phyloP scores from a whole-genome alignment of 1,284 basidiomycete species.

The Earliella scabrosa region DNA sequence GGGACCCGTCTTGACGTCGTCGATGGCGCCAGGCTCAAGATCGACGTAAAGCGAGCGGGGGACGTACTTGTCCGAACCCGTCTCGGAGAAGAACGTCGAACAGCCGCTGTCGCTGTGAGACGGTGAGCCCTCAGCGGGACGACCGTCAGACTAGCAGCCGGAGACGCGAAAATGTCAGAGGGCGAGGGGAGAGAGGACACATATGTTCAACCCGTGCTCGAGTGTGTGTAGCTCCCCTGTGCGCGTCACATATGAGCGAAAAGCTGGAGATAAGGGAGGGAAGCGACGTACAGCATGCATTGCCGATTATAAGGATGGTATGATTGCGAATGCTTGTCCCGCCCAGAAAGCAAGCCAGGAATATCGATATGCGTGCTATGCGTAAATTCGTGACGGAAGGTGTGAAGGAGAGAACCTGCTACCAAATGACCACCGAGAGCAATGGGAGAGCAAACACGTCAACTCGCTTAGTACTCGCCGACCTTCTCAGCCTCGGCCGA shows the following conservation, averaged over 20 bases:
- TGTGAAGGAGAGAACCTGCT: slow-evolving; percentile 22
- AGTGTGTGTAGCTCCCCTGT: slow-evolving; percentile 97
- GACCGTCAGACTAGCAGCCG: slow-evolving; percentile 59
- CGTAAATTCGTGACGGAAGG: slow-evolving; percentile 31
- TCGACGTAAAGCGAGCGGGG: slow-evolving; percentile 98
- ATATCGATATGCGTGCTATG: slow-evolving; percentile 33
- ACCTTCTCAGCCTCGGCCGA: slow-evolving; percentile 85
- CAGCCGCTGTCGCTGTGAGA: slow-evolving; percentile 86
- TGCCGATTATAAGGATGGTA: slow-evolving; percentile 68
- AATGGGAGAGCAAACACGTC: slow-evolving; percentile 28
- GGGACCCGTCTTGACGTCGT: slow-evolving; percentile 94
- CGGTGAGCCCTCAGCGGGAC: slow-evolving; percentile 55
- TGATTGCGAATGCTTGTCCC: slow-evolving; percentile 34
- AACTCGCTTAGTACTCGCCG: slow-evolving; percentile 66
- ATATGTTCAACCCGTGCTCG: slow-evolving; percentile 94
- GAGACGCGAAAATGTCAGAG: background rate
- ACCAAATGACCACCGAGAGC: slow-evolving; percentile 27
- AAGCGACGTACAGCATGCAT: slow-evolving; percentile 81
- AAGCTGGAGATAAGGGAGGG: slow-evolving; percentile 2
- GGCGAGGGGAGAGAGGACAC: slow-evolving; percentile 24
- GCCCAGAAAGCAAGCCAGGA: slow-evolving; percentile 30
- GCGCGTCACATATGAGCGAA: slow-evolving; percentile 11
- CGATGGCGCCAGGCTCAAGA: slow-evolving; percentile 95
- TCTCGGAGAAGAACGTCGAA: slow-evolving; percentile 95
- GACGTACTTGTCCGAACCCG: slow-evolving; percentile 94